A percentile compares a stretch with the other conserved stretches of the same genome.
Conservation (phyloP, 202 grass and related monocot species). For the Miscanthus sacchariflorus region DNA sequence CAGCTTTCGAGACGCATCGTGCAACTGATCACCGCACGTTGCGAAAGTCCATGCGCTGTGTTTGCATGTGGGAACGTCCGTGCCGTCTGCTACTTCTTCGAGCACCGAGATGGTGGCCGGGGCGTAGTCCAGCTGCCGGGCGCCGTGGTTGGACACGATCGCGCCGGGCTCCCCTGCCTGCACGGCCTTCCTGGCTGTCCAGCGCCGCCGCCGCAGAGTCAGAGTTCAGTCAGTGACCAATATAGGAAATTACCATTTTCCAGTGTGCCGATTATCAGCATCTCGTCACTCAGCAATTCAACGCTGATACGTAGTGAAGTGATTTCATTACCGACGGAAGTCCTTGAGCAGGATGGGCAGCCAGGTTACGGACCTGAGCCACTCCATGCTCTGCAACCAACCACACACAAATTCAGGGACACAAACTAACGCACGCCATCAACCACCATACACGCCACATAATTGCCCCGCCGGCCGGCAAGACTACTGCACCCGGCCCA, state of each 20-base stretch:
- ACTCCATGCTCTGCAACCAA: conserved; percentile 66
- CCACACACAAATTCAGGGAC: background rate
- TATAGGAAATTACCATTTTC: background rate
- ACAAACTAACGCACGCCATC: background rate
- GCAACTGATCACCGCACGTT: no score
- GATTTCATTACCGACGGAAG: conserved; percentile 40
- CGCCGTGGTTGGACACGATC: background rate
- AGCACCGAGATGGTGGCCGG: no score
- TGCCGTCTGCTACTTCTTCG: no score
- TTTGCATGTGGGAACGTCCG: no score
- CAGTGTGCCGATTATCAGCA: background rate
- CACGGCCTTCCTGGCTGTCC: conserved; percentile 65
- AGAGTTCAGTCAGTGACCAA: background rate
- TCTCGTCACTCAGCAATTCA: no score
- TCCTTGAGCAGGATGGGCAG: conserved; percentile 80
- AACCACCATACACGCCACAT: background rate
- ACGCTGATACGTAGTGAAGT: no score
- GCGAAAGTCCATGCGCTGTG: no score
- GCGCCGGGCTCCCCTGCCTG: conserved; percentile 66
- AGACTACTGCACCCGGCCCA: background rate
- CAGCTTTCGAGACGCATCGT: no score
- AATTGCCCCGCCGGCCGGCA: background rate
- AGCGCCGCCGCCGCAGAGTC: background rate
- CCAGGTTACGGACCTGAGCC: conserved; percentile 80
- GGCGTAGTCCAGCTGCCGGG: no score